Percentiles rank a stretch among this genome's conserved stretches.
Conservation (phyloP, 371 early-diverging fungal genomes). For the Mortierella sp. region DNA sequence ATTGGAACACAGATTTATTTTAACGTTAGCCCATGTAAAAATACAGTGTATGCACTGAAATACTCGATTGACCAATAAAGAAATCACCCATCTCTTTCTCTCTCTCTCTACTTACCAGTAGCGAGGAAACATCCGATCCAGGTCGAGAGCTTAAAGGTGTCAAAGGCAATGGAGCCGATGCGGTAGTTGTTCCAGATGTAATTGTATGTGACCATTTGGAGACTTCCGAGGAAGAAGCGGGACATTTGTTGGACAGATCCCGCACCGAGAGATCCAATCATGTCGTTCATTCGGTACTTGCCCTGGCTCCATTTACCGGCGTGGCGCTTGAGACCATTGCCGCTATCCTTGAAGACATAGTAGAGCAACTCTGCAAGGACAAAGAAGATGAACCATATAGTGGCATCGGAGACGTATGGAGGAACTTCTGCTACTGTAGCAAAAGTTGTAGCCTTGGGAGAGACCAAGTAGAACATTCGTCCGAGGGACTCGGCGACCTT, state of each 20-base stretch:
- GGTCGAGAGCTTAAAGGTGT: slow-evolving; percentile 56
- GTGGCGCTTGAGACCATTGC: slow-evolving; percentile 54
- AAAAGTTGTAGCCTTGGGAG: slow-evolving; percentile 60
- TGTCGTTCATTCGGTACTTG: slow-evolving; percentile 66
- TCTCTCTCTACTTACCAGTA: slow-evolving; percentile 35
- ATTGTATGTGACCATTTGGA: slow-evolving; percentile 61
- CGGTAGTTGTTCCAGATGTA: slow-evolving; percentile 63
- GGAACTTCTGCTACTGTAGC: slow-evolving; percentile 59
- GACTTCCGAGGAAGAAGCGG: slow-evolving; percentile 60
- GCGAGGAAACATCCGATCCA: slow-evolving; percentile 66
- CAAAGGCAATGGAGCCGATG: slow-evolving; percentile 56
- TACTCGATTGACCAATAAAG: background rate
- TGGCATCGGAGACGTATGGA: slow-evolving; percentile 64
- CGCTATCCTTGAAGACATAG: slow-evolving; percentile 47
- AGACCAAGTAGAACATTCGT: slow-evolving; percentile 67
- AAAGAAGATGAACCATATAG: slow-evolving; percentile 64
- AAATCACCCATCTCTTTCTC: background rate
- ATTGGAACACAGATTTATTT: background rate
- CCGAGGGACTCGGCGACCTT: slow-evolving; percentile 57
- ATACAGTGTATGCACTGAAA: background rate
- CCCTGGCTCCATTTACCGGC: slow-evolving; percentile 58
- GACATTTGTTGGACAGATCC: slow-evolving; percentile 67
- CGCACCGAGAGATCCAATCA: slow-evolving; percentile 61
- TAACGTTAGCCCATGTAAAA: background rate
- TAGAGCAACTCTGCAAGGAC: slow-evolving; percentile 60